Percentiles rank a stretch among this genome's conserved stretches.
Evolutionary conservation across 345 rosid species (phyloP).

Genomic region (Salix arbutifolia): DNA sequence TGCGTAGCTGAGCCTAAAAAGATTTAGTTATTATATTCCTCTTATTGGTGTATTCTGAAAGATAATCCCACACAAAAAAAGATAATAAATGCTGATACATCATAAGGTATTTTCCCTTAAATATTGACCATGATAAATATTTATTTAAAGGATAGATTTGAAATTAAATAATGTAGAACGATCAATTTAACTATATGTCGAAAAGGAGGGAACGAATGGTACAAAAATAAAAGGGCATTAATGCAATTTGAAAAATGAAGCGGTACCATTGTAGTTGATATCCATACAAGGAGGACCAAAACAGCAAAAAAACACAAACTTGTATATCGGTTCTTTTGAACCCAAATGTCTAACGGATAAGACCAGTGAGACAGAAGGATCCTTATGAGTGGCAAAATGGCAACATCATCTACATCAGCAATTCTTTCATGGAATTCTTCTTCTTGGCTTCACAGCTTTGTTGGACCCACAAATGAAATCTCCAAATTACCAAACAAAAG

Average conservation of each 20-base stretch:
- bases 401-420: constrained; percentile 38
- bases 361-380: not conserved
- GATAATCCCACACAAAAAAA: too few relatives aligned
- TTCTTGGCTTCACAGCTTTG: constrained; percentile 39
- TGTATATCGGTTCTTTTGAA: not conserved
- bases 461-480: constrained; percentile 34
- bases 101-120: too few relatives aligned
- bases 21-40: too few relatives aligned
- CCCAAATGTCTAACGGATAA: constrained; percentile 12
- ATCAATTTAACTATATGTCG: not conserved
- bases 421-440: constrained; percentile 67
- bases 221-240: not conserved
- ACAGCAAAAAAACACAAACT: not conserved
- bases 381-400: constrained; percentile 28
- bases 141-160: not conserved
- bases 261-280: not conserved
- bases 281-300: not conserved
- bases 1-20: too few relatives aligned
- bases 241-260: not conserved
- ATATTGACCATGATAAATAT: too few relatives aligned
- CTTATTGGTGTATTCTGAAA: too few relatives aligned
- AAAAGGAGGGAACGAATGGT: not conserved
- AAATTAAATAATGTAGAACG: not conserved
- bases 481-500: constrained; percentile 36
- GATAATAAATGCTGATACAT: too few relatives aligned